Evolutionary conservation across 148 eudicot species (phyloP).

Genomic region (Chenopodium formosanum): DNA sequence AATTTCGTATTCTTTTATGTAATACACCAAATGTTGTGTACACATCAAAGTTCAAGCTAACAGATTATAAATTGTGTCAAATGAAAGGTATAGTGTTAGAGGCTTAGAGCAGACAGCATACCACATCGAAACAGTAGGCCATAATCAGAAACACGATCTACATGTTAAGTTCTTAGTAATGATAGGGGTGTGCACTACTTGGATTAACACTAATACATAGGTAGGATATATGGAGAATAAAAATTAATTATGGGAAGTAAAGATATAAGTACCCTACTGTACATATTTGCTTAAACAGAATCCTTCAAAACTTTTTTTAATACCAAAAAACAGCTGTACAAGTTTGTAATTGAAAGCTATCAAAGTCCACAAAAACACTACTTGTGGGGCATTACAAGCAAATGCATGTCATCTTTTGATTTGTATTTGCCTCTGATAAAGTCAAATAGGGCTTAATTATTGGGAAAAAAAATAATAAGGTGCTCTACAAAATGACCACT

Average conservation of each 20-base stretch:
- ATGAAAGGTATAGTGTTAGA: not conserved
- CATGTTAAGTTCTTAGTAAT: not conserved
- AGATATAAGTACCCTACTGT: not conserved
- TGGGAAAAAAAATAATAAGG: no score
- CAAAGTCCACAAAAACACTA: not conserved
- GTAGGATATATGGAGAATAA: not conserved
- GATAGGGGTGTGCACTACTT: not conserved
- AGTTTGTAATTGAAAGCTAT: not conserved
- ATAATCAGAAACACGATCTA: not conserved
- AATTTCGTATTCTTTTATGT: no score
- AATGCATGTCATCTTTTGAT: not conserved
- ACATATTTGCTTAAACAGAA: not conserved
- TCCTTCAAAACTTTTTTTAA: not conserved
- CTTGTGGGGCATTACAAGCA: not conserved
- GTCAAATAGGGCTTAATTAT: not conserved
- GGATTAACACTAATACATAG: not conserved
- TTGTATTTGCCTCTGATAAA: not conserved
- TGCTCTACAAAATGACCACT: not conserved
- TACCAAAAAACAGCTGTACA: not conserved
- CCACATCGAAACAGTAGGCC: not conserved
- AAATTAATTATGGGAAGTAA: no score
- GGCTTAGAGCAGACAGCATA: not conserved
- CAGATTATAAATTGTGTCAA: not conserved
- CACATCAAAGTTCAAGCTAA: not conserved
- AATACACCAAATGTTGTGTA: not conserved